phyloP scores from a whole-genome alignment of 2,329 filamentous ascomycete genomes.

The Simplicillium aogashimaense region DNA sequence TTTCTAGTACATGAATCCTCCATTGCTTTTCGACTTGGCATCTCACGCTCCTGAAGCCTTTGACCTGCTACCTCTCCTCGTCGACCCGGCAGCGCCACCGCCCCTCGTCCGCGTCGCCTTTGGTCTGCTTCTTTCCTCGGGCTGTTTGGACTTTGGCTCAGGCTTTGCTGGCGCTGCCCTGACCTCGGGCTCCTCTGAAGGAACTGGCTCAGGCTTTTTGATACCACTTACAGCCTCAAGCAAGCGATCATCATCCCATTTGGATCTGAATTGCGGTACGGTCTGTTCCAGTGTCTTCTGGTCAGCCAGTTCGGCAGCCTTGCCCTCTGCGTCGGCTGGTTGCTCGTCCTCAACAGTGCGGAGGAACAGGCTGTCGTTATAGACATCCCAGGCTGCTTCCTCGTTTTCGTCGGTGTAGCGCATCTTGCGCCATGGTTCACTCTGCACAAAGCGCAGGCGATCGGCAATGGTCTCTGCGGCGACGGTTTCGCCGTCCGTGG shows the following conservation, averaged over 20 bases:
- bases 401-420: slow-evolving; percentile 76
- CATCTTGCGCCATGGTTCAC: slow-evolving; percentile 72
- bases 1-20: not conserved
- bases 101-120: slow-evolving; percentile 2
- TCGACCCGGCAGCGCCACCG: slow-evolving; percentile 2
- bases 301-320: slow-evolving; percentile 8
- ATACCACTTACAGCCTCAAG: slow-evolving; percentile 37
- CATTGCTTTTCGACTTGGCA: slow-evolving; percentile 2
- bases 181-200: slow-evolving; percentile 2
- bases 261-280: slow-evolving; percentile 27
- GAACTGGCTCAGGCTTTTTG: slow-evolving; percentile 19
- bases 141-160: slow-evolving; percentile 13
- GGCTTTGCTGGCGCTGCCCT: slow-evolving; percentile 12
- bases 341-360: slow-evolving; percentile 6
- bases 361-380: slow-evolving; percentile 57
- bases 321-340: slow-evolving; percentile 9
- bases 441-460: slow-evolving; percentile 67
- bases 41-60: too few relatives aligned
- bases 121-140: too few relatives aligned
- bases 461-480: slow-evolving; percentile 64
- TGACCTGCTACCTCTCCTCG: slow-evolving; percentile 3
- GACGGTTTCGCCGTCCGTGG: slow-evolving; percentile 54
- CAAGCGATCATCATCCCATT: slow-evolving; percentile 33
- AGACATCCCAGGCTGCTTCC: slow-evolving; percentile 64
- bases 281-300: slow-evolving; percentile 19